phyloP scores from a whole-genome alignment of 1,284 basidiomycete genomes.

The Phylloporus sp. region DNA sequence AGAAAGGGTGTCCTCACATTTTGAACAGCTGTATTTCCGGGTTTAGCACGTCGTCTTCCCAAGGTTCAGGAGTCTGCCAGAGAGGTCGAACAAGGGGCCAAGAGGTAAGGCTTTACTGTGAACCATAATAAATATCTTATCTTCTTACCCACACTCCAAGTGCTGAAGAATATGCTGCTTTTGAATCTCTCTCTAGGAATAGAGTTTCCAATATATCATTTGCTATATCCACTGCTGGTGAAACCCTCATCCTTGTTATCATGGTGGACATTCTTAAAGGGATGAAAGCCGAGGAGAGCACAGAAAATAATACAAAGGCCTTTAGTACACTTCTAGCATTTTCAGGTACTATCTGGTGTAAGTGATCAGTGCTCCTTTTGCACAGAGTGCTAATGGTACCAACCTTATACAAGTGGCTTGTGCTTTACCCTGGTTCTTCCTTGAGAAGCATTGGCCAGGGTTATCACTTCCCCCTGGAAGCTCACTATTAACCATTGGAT shows the following conservation, averaged over 20 bases:
- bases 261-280: conserved; percentile 81
- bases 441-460: conserved; percentile 72
- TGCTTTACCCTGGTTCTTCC: conserved; percentile 78
- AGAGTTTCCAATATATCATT: conserved; percentile 84
- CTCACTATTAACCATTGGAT: conserved; percentile 70
- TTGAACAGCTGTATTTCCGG: conserved; percentile 87
- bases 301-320: conserved; percentile 77
- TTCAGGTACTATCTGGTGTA: conserved; percentile 76
- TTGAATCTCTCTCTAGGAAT: conserved; percentile 74
- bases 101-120: conserved; percentile 48
- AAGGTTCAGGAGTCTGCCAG: conserved; percentile 60
- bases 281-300: conserved; percentile 62
- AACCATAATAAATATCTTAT: not conserved
- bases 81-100: conserved; percentile 45
- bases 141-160: conserved; percentile 40
- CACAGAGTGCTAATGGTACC: not conserved
- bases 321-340: conserved; percentile 80
- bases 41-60: conserved; percentile 72
- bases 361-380: conserved; percentile 32
- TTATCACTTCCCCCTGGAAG: conserved; percentile 65
- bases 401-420: conserved; percentile 54
- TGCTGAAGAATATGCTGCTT: conserved; percentile 56
- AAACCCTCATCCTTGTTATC: conserved; percentile 71
- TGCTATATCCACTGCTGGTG: conserved; percentile 71
- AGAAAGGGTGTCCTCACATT: conserved; percentile 73